A percentile compares a stretch with the other conserved stretches of the same genome.
Conservation (phyloP, 257 asterid species). For the Nicotiana attenuata region DNA sequence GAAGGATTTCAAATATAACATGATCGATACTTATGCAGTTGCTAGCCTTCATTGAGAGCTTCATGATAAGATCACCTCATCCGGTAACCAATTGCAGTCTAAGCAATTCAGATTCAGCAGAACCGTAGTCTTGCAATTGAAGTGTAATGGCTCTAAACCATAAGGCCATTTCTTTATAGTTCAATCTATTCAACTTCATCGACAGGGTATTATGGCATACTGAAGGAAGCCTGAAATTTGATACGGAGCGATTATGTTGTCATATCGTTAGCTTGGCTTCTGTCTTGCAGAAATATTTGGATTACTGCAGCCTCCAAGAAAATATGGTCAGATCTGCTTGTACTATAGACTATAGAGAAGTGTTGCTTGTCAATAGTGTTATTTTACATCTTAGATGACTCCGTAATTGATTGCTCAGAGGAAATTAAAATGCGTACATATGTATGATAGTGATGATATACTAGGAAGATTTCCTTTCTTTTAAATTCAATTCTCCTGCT, state of each 20-base stretch:
- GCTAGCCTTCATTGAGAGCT: slow-evolving; percentile 70
- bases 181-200: background rate
- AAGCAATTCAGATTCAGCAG: slow-evolving; percentile 18
- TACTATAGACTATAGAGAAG: background rate
- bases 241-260: background rate
- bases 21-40: slow-evolving; percentile 31
- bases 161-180: background rate
- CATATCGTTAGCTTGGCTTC: background rate
- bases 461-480: background rate
- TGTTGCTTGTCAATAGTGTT: background rate
- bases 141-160: background rate
- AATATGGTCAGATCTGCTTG: background rate
- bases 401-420: background rate
- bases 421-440: background rate
- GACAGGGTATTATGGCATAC: background rate
- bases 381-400: background rate
- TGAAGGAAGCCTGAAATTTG: background rate
- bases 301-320: background rate
- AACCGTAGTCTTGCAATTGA: background rate
- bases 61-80: slow-evolving; percentile 40
- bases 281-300: background rate
- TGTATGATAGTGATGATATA: background rate
- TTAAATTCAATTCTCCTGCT: background rate
- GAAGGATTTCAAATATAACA: background rate
- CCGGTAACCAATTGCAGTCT: slow-evolving; percentile 24